These are phyloP conservation scores for Fusarium virguliforme DNA, from an alignment of 2,329 filamentous ascomycete genomes.

Conservation along the genomic window DNA sequence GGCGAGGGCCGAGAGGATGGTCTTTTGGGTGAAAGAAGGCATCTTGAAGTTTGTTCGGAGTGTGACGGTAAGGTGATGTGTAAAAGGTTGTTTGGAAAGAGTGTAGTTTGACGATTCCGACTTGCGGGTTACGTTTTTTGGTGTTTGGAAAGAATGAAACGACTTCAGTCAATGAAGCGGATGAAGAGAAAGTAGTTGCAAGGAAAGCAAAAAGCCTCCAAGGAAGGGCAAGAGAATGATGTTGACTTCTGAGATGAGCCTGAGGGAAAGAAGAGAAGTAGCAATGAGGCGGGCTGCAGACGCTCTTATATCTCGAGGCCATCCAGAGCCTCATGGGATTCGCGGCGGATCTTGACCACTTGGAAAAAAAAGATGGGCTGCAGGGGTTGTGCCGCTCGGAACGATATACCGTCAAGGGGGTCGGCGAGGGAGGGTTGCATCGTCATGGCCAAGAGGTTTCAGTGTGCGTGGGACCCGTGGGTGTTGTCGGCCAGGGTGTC, in stretches of 20 bases:
- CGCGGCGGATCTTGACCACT: conserved; percentile 30
- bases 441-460: conserved; percentile 41
- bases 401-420: conserved; percentile 41
- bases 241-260: conserved; percentile 52
- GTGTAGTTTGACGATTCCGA: conserved; percentile 34
- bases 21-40: conserved; percentile 50
- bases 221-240: conserved; percentile 47
- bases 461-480: conserved; percentile 30
- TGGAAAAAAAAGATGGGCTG: conserved; percentile 20
- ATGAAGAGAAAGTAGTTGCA: conserved; percentile 43
- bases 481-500: neutral
- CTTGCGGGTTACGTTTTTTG: conserved; percentile 43
- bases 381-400: conserved; percentile 31
- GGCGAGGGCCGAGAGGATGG: conserved; percentile 49
- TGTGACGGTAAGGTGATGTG: neutral
- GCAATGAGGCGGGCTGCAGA: conserved; percentile 1
- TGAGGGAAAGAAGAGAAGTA: conserved; percentile 37
- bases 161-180: conserved; percentile 56
- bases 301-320: conserved; percentile 36
- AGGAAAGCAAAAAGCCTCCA: conserved; percentile 45
- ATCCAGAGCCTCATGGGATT: conserved; percentile 35
- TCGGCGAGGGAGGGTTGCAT: conserved; percentile 34
- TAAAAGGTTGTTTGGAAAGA: conserved; percentile 21
- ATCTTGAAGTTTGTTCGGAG: conserved; percentile 36
- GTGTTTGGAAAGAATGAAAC: conserved; percentile 47